These are phyloP conservation scores for Ogataea paradorogensis DNA, from an alignment of 805 yeast species.

Conservation along the genomic window DNA sequence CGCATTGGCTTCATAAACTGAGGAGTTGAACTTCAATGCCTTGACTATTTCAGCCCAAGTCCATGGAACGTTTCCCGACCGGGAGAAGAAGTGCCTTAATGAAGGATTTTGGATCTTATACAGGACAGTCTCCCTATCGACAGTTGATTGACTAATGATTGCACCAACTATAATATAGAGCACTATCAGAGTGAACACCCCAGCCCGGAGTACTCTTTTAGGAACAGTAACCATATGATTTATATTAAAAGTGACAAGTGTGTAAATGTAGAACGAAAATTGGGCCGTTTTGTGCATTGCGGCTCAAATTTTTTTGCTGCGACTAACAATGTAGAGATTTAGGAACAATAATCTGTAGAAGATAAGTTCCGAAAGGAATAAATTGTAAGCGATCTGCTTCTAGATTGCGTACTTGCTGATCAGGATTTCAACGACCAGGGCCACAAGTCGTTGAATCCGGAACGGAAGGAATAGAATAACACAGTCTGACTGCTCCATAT, in stretches of 20 bases:
- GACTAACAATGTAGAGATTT: no score
- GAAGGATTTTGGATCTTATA: constrained; percentile 12
- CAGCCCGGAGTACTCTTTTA: constrained; percentile 11
- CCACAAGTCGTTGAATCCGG: no score
- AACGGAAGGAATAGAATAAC: no score
- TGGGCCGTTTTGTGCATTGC: neutral
- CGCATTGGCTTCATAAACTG: constrained; percentile 12
- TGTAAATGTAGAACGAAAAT: neutral
- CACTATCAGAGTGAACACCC: constrained; percentile 5
- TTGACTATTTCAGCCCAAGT: constrained; percentile 14
- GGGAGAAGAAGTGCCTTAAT: constrained; percentile 1
- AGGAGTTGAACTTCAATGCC: constrained; percentile 10
- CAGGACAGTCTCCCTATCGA: constrained; percentile 3
- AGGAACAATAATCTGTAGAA: neutral
- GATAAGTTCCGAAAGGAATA: no score
- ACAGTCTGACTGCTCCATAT: no score
- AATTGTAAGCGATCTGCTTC: no score
- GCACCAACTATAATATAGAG: constrained; percentile 6
- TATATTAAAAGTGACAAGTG: constrained; percentile 1
- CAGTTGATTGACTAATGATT: constrained; percentile 1
- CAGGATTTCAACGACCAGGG: no score
- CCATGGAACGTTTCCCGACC: constrained; percentile 2
- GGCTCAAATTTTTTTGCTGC: neutral
- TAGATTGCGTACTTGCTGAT: no score
- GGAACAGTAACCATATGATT: constrained; percentile 9